These are phyloP conservation scores for Meyerozyma sp. DNA, from an alignment of 1,139 yeast species.

Conservation along the genomic window DNA sequence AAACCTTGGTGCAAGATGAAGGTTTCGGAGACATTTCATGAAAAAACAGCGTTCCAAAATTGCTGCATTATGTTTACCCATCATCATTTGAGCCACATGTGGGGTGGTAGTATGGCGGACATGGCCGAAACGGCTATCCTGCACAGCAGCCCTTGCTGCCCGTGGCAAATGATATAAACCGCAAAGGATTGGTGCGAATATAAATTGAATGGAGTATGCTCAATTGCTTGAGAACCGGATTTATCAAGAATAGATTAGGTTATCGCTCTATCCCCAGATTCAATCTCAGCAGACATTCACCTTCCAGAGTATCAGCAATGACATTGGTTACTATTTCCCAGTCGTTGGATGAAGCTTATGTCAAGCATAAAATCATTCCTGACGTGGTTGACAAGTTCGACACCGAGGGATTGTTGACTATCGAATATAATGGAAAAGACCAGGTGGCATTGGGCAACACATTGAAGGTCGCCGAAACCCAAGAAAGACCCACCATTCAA, in stretches of 20 bases:
- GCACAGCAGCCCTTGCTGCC: neutral
- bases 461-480: slow-evolving; percentile 60
- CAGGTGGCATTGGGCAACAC: slow-evolving; percentile 82
- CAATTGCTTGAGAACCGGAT: slow-evolving; percentile 1
- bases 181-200: neutral
- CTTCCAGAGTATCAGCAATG: slow-evolving; percentile 16
- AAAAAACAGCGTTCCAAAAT: neutral
- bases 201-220: slow-evolving; percentile 1
- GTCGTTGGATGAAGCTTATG: slow-evolving; percentile 56
- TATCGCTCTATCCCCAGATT: neutral
- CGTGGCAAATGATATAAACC: neutral
- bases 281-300: neutral
- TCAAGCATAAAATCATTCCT: slow-evolving; percentile 58
- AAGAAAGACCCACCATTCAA: slow-evolving; percentile 57
- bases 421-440: slow-evolving; percentile 44
- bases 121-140: slow-evolving; percentile 1
- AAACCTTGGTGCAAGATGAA: neutral
- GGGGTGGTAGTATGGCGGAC: neutral
- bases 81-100: neutral
- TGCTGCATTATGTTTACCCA: neutral
- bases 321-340: slow-evolving; percentile 56
- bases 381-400: slow-evolving; percentile 50
- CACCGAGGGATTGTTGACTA: slow-evolving; percentile 42
- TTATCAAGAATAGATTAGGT: neutral
- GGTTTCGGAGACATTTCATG: neutral